Percentiles rank a stretch among this genome's conserved stretches.
These are phyloP conservation scores for Suillus subluteus DNA, from an alignment of 768 basidiomycete genomes.

Conservation along the genomic window DNA sequence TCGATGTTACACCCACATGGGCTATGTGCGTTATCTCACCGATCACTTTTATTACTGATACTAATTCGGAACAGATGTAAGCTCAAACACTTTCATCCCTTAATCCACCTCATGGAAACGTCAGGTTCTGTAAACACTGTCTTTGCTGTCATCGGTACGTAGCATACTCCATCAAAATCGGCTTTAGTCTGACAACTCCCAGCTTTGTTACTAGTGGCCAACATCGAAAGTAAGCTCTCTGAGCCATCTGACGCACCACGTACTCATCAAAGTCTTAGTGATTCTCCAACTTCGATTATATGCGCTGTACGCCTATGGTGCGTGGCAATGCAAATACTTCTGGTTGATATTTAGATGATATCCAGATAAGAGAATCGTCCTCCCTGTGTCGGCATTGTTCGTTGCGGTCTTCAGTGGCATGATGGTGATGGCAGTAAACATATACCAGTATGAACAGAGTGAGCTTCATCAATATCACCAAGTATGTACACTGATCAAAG, in stretches of 20 bases:
- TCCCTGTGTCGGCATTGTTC: slow-evolving; percentile 6
- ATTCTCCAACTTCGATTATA: slow-evolving; percentile 10
- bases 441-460: slow-evolving; percentile 5
- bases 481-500: background rate
- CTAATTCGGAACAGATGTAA: background rate
- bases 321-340: background rate
- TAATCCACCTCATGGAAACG: background rate
- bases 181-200: background rate
- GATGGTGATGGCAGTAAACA: slow-evolving; percentile 8
- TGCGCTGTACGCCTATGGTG: slow-evolving; percentile 8
- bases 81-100: background rate
- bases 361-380: slow-evolving; percentile 9
- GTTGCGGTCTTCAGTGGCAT: background rate
- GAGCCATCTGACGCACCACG: background rate
- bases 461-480: background rate
- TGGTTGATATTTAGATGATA: background rate
- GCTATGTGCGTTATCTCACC: slow-evolving; percentile 3
- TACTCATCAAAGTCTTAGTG: slow-evolving; percentile 1
- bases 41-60: background rate
- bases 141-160: background rate
- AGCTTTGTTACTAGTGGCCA: slow-evolving; percentile 7
- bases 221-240: slow-evolving; percentile 7
- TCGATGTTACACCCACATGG: slow-evolving; percentile 1
- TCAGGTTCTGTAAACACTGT: slow-evolving; percentile 3
- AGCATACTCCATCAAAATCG: background rate